Evolutionary conservation across 345 rosid species (phyloP).

Genomic region (Aquilaria malaccensis): DNA sequence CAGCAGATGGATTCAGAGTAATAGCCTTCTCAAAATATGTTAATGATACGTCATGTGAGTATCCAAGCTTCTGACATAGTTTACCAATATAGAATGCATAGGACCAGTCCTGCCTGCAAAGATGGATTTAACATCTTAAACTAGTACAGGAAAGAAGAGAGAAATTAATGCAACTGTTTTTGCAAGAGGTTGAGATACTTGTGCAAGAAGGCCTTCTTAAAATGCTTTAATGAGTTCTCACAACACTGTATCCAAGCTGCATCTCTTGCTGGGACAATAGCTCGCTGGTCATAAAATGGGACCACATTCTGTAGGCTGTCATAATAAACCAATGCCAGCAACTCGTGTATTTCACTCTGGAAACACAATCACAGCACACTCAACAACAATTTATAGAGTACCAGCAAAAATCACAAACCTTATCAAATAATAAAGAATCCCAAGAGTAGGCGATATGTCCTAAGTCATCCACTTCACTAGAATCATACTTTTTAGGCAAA

Average conservation of each 20-base stretch:
- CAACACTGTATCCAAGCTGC: constrained; percentile 65
- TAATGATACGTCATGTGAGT: constrained; percentile 52
- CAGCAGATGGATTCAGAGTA: constrained; percentile 73
- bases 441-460: too few relatives aligned
- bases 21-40: constrained; percentile 77
- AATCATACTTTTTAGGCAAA: too few relatives aligned
- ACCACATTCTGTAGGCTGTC: constrained; percentile 99
- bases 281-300: constrained; percentile 84
- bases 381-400: constrained; percentile 13
- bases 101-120: constrained; percentile 88
- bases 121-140: constrained; percentile 5
- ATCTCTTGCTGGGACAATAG: constrained; percentile 71
- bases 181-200: constrained; percentile 39
- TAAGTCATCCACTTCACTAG: too few relatives aligned
- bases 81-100: constrained; percentile 97
- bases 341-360: constrained; percentile 89
- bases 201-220: constrained; percentile 74
- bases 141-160: constrained; percentile 2
- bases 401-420: constrained; percentile 8
- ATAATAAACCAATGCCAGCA: constrained; percentile 91
- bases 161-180: constrained; percentile 10
- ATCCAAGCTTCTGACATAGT: constrained; percentile 86
- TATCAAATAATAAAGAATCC: background rate
- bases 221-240: constrained; percentile 83
- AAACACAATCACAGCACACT: constrained; percentile 22